These are phyloP conservation scores for Nymphaea colorata DNA, from an alignment of 164 flowering plant species.

Conservation along the genomic window DNA sequence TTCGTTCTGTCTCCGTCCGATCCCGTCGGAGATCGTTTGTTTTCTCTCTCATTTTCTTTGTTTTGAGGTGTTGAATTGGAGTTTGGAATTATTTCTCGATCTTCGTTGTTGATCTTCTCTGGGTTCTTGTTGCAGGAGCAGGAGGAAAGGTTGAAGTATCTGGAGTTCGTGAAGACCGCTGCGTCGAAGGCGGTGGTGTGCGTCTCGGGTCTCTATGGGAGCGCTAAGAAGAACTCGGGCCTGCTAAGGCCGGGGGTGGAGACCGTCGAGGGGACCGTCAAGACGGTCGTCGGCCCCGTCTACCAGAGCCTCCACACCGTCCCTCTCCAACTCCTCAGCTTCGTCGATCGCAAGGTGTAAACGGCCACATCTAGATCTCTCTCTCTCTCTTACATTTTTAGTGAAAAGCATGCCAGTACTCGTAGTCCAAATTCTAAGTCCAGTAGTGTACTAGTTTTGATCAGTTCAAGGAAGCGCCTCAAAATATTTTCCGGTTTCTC, in stretches of 20 bases:
- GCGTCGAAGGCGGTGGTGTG: slow-evolving; percentile 28
- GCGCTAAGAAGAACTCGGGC: slow-evolving; percentile 66
- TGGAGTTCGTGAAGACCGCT: slow-evolving; percentile 58
- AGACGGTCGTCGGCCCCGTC: slow-evolving; percentile 58
- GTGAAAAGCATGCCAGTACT: no score
- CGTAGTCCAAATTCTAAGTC: no score
- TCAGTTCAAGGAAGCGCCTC: no score
- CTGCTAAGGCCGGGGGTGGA: slow-evolving; percentile 57
- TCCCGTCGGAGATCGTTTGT: neutral
- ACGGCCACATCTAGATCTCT: neutral
- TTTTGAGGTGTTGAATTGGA: neutral
- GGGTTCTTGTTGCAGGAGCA: slow-evolving; percentile 9
- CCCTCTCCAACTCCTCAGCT: slow-evolving; percentile 53
- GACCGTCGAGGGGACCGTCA: slow-evolving; percentile 64
- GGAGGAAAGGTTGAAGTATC: slow-evolving; percentile 39
- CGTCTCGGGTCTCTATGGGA: slow-evolving; percentile 38
- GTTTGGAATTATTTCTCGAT: neutral
- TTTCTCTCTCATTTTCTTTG: neutral
- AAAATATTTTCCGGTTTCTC: no score
- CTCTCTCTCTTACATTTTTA: neutral
- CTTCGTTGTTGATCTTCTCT: neutral
- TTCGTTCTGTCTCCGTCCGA: neutral
- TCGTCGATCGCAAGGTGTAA: slow-evolving; percentile 64
- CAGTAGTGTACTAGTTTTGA: no score
- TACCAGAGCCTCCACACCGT: slow-evolving; percentile 52